These are phyloP conservation scores for Suhomyces chickasaworum DNA, from an alignment of 1,139 yeast species.

Conservation along the genomic window DNA sequence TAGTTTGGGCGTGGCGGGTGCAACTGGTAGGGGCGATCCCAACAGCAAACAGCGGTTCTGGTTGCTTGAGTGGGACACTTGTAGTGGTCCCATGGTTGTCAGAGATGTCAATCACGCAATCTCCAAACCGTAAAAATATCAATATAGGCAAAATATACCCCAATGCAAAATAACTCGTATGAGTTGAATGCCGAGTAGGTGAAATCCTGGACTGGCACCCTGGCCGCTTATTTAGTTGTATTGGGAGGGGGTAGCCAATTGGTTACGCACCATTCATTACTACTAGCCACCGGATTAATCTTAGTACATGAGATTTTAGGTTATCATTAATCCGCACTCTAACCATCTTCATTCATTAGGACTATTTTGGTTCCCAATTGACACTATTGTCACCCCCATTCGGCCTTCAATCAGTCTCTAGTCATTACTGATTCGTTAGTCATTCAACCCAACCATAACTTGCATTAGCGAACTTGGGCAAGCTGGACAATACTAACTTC, in stretches of 20 bases:
- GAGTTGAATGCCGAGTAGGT: not conserved
- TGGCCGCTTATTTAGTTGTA: too few species aligned
- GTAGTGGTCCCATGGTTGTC: not conserved
- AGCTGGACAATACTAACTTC: not conserved
- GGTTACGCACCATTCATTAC: too few species aligned
- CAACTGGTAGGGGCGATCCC: conserved; percentile 1
- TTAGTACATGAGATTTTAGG: not conserved
- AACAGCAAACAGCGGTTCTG: not conserved
- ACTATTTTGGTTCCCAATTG: too few species aligned
- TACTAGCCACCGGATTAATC: too few species aligned
- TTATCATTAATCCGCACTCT: too few species aligned
- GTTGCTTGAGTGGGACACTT: not conserved
- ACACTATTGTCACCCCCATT: not conserved
- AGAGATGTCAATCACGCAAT: not conserved
- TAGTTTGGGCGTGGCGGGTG: conserved; percentile 1
- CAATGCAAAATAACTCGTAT: conserved; percentile 2
- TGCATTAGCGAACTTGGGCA: not conserved
- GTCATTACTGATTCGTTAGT: too few species aligned
- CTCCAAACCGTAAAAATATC: not conserved
- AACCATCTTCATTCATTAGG: too few species aligned
- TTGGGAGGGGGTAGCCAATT: too few species aligned
- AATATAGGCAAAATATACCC: not conserved
- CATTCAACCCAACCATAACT: not conserved
- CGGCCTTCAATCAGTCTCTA: too few species aligned
- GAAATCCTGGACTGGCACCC: too few species aligned